Percentiles rank a stretch among this genome's conserved stretches.
phyloP scores from a whole-genome alignment of 257 asterid species.

The Pogostemon cablin region DNA sequence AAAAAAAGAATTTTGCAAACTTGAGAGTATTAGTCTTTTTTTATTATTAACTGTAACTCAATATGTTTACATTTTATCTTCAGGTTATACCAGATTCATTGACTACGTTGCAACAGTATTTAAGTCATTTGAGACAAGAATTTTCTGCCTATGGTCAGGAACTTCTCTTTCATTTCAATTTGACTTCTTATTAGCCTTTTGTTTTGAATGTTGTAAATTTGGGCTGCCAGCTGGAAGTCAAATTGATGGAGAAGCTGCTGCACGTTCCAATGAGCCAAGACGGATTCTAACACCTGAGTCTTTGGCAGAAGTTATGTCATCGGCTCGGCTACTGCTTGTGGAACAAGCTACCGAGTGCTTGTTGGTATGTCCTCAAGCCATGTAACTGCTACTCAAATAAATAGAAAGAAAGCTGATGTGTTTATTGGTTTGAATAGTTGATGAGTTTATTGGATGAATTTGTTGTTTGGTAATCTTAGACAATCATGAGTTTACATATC shows the following conservation, averaged over 20 bases:
- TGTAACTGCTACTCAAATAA: slow-evolving; percentile 26
- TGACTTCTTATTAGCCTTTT: slow-evolving; percentile 7
- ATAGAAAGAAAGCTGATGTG: not conserved
- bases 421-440: slow-evolving; percentile 13
- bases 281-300: slow-evolving; percentile 85
- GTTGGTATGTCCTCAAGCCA: slow-evolving; percentile 58
- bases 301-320: slow-evolving; percentile 70
- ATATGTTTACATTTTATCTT: slow-evolving; percentile 31
- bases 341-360: slow-evolving; percentile 76
- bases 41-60: slow-evolving; percentile 21
- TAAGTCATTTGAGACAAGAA: slow-evolving; percentile 76
- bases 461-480: slow-evolving; percentile 6
- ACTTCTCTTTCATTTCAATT: slow-evolving; percentile 30
- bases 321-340: slow-evolving; percentile 61
- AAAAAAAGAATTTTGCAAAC: not conserved
- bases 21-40: slow-evolving; percentile 24
- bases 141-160: slow-evolving; percentile 60
- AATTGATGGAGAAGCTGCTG: slow-evolving; percentile 46
- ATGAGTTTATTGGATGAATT: slow-evolving; percentile 7
- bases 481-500: not conserved
- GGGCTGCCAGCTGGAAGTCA: slow-evolving; percentile 52
- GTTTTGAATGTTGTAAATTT: slow-evolving; percentile 24
- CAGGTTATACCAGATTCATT: slow-evolving; percentile 81
- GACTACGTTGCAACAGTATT: slow-evolving; percentile 76
- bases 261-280: slow-evolving; percentile 48